phyloP scores from a whole-genome alignment of 2,329 filamentous ascomycete genomes.

The Bimuria novae-zelandiae region DNA sequence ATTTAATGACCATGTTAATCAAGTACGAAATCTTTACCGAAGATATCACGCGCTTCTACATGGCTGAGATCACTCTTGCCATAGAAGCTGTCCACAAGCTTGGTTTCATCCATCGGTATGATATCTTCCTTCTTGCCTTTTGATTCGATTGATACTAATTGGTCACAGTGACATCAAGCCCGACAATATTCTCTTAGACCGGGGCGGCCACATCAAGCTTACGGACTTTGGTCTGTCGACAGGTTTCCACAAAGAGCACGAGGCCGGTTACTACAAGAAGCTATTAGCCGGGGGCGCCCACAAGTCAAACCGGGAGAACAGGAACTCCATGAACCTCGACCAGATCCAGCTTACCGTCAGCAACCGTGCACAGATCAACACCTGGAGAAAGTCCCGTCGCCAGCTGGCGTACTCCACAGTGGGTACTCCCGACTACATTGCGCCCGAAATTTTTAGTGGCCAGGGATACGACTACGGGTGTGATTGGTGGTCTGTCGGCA shows the following conservation, averaged over 20 bases:
- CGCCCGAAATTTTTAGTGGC: conserved; percentile 95
- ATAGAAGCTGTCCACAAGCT: conserved; percentile 98
- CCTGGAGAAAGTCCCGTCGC: conserved; percentile 93
- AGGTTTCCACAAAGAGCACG: conserved; percentile 96
- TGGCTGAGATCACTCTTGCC: conserved; percentile 96
- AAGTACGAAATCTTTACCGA: conserved; percentile 99
- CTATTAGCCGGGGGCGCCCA: conserved; percentile 72
- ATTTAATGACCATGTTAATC: conserved; percentile 99
- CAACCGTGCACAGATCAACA: conserved; percentile 97
- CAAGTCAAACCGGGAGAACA: conserved; percentile 63
- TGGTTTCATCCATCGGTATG: conserved; percentile 96
- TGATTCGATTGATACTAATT: conserved; percentile 27
- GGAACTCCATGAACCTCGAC: conserved; percentile 93
- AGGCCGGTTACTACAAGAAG: conserved; percentile 98
- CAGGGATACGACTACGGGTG: conserved; percentile 96
- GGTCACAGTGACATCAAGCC: conserved; percentile 89
- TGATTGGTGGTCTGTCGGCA: conserved; percentile 98
- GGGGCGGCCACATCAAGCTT: conserved; percentile 95
- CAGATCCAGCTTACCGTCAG: conserved; percentile 98
- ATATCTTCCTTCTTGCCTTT: conserved; percentile 3
- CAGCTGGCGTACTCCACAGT: conserved; percentile 98
- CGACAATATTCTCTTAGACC: conserved; percentile 95
- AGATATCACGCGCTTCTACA: conserved; percentile 98
- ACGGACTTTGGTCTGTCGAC: conserved; percentile 98
- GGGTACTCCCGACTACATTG: conserved; percentile 97